A percentile compares a stretch with the other conserved stretches of the same genome.
These are phyloP conservation scores for Papiliotrema flavescens DNA, from an alignment of 1,284 basidiomycete genomes.

Conservation along the genomic window DNA sequence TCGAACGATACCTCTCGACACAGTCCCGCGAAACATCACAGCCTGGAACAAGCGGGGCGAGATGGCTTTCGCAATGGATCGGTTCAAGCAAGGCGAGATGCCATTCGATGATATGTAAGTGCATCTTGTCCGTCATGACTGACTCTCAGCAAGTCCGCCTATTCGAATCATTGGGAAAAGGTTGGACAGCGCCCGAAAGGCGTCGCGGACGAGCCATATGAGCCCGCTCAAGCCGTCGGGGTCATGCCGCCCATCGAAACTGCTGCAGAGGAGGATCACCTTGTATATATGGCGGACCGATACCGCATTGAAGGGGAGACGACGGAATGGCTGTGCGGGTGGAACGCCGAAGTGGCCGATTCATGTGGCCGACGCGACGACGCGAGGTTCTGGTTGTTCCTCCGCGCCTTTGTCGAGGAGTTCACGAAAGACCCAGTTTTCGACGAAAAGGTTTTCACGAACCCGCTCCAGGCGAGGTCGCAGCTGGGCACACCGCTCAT, in stretches of 20 bases:
- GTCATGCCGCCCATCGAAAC: constrained; percentile 23
- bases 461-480: constrained; percentile 6
- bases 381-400: constrained; percentile 66
- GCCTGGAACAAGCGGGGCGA: constrained; percentile 69
- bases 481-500: constrained; percentile 8
- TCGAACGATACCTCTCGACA: constrained; percentile 56
- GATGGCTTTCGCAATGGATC: constrained; percentile 66
- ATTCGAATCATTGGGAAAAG: constrained; percentile 45
- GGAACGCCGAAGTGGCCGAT: constrained; percentile 54
- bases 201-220: constrained; percentile 43
- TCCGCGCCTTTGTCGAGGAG: constrained; percentile 58
- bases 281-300: constrained; percentile 62
- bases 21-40: constrained; percentile 62
- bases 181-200: constrained; percentile 40
- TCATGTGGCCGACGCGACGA: constrained; percentile 60
- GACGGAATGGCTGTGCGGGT: constrained; percentile 52
- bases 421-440: constrained; percentile 21
- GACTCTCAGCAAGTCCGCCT: constrained; percentile 55
- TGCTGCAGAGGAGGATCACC: constrained; percentile 53
- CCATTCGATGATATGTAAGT: constrained; percentile 82
- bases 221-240: constrained; percentile 36
- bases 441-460: constrained; percentile 27
- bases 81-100: constrained; percentile 60
- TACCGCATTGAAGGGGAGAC: constrained; percentile 63
- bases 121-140: neutral